These are phyloP conservation scores for Solanum sitiens DNA, from an alignment of 257 asterid genomes.

Conservation along the genomic window DNA sequence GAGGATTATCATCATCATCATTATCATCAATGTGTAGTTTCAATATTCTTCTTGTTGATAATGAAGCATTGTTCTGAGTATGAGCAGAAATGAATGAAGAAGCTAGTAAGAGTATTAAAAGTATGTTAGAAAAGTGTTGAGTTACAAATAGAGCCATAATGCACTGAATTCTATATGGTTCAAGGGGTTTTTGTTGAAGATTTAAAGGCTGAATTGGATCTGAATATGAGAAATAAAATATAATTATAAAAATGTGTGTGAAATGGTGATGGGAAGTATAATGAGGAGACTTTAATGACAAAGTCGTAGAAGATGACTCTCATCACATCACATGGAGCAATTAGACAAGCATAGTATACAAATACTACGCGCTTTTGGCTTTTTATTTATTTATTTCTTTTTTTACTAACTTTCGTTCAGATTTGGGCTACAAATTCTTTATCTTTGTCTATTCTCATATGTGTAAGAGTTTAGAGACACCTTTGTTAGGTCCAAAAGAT, in stretches of 20 bases:
- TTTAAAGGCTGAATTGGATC: neutral
- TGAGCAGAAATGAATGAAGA: slow-evolving; percentile 31
- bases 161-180: neutral
- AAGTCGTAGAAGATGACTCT: neutral
- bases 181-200: neutral
- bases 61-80: neutral
- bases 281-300: neutral
- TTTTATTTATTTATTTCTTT: neutral
- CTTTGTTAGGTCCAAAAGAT: no score
- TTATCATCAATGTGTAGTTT: slow-evolving; percentile 6
- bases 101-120: slow-evolving; percentile 31
- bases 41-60: slow-evolving; percentile 13
- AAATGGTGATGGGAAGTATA: neutral
- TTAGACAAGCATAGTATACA: neutral
- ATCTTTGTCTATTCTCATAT: no score
- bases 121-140: slow-evolving; percentile 23
- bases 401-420: neutral
- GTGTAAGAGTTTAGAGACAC: no score
- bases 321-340: slow-evolving; percentile 10
- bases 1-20: neutral
- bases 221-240: neutral
- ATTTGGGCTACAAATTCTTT: no score
- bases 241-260: neutral
- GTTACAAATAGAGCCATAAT: slow-evolving; percentile 46
- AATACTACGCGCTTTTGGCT: slow-evolving; percentile 10